These are phyloP conservation scores for Primulina tabacum DNA, from an alignment of 257 asterid genomes.

Conservation along the genomic window DNA sequence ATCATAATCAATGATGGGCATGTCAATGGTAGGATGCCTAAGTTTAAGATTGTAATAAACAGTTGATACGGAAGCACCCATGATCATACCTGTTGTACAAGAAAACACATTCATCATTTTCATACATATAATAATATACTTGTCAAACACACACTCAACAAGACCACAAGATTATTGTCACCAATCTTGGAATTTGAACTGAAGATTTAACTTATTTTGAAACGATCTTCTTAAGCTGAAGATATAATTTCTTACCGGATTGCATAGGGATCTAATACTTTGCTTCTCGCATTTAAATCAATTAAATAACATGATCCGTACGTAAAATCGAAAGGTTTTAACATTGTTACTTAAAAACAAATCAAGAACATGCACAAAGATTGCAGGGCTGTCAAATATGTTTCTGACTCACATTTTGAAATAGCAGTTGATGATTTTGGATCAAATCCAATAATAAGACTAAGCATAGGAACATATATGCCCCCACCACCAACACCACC, in stretches of 20 bases:
- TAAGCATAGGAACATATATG: conserved; percentile 93
- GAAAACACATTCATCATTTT: conserved; percentile 16
- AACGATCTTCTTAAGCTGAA: not conserved
- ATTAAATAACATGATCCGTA: not conserved
- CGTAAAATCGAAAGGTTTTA: not conserved
- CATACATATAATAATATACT: conserved; percentile 11
- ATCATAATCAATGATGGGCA: conserved; percentile 92
- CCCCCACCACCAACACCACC: conserved; percentile 99
- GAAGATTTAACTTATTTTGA: too few species aligned
- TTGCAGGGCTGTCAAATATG: not conserved
- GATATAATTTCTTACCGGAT: not conserved
- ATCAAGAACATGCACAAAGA: not conserved
- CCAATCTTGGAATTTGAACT: not conserved
- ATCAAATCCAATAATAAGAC: conserved; percentile 81
- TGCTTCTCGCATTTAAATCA: not conserved
- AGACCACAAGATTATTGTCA: not conserved
- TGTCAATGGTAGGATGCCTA: conserved; percentile 87
- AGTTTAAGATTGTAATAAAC: conserved; percentile 90
- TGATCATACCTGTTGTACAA: conserved; percentile 83
- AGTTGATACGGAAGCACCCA: conserved; percentile 91
- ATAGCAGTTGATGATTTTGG: conserved; percentile 93
- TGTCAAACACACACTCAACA: too few species aligned
- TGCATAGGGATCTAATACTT: not conserved
- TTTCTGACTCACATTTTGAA: conserved; percentile 71
- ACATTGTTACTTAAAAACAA: not conserved